A percentile compares a stretch with the other conserved stretches of the same genome.
Conservation (phyloP, 2,329 filamentous ascomycete genomes). For the Mariannaea sp. region DNA sequence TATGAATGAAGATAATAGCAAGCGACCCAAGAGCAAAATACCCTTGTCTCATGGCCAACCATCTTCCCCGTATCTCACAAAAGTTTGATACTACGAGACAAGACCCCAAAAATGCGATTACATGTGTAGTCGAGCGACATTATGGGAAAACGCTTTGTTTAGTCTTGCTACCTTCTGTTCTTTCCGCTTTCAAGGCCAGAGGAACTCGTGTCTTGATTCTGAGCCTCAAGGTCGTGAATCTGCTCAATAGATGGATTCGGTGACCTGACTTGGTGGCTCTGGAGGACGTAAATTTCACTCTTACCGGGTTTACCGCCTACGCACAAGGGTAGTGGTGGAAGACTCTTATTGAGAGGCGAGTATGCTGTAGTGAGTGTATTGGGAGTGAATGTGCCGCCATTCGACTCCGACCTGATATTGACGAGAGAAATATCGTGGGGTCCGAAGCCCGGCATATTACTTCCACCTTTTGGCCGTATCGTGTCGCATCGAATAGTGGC, state of each 20-base stretch:
- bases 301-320: slow-evolving; percentile 32
- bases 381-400: slow-evolving; percentile 8
- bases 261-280: slow-evolving; percentile 36
- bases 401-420: slow-evolving; percentile 28
- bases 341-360: slow-evolving; percentile 29
- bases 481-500: slow-evolving; percentile 32
- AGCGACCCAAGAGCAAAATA: neutral
- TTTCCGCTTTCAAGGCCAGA: slow-evolving; percentile 12
- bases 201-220: slow-evolving; percentile 36
- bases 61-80: neutral
- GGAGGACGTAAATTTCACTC: slow-evolving; percentile 46
- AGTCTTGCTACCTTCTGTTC: slow-evolving; percentile 13
- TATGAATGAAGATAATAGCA: slow-evolving; percentile 4
- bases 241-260: slow-evolving; percentile 36
- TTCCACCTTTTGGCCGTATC: slow-evolving; percentile 21
- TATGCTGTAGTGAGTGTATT: slow-evolving; percentile 27
- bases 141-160: no score
- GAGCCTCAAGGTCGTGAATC: slow-evolving; percentile 41
- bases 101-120: slow-evolving; percentile 1
- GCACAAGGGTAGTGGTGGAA: slow-evolving; percentile 17
- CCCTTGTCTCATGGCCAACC: neutral
- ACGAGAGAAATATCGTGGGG: slow-evolving; percentile 46
- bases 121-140: neutral
- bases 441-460: slow-evolving; percentile 36
- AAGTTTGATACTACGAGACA: neutral